phyloP scores from a whole-genome alignment of 2,329 filamentous ascomycete species.

The Hymenoscyphus repandus region DNA sequence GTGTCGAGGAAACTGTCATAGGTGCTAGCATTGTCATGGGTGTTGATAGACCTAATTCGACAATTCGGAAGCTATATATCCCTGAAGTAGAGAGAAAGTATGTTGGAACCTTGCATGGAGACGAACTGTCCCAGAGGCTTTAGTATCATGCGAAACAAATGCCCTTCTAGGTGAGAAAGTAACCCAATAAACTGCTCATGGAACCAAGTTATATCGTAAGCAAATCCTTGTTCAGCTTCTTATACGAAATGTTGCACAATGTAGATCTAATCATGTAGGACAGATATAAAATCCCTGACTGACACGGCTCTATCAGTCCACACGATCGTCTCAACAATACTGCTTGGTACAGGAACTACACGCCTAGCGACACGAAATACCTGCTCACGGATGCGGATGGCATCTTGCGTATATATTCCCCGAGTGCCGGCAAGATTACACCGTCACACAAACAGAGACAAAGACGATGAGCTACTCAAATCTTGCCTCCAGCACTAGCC shows the following conservation, averaged over 20 bases:
- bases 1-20: conserved; percentile 16
- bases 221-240: too few relatives aligned
- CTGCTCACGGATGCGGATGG: conserved; percentile 27
- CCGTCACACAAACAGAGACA: too few relatives aligned
- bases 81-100: conserved; percentile 18
- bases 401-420: conserved; percentile 14
- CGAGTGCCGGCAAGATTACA: background rate
- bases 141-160: conserved; percentile 30
- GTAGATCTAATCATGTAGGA: conserved; percentile 29
- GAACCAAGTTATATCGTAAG: conserved; percentile 3
- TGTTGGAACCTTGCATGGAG: conserved; percentile 27
- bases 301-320: conserved; percentile 34
- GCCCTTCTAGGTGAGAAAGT: conserved; percentile 33
- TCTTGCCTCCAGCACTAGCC: too few relatives aligned
- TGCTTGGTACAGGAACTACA: conserved; percentile 38
- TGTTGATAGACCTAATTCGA: conserved; percentile 21
- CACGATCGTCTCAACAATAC: conserved; percentile 38
- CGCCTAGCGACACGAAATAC: conserved; percentile 15
- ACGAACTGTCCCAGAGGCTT: conserved; percentile 35
- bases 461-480: too few relatives aligned
- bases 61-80: conserved; percentile 9
- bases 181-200: conserved; percentile 35
- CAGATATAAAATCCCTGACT: conserved; percentile 37
- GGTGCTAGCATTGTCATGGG: conserved; percentile 17
- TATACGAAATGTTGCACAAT: conserved; percentile 32